Evolutionary conservation across 164 flowering plant genomes (phyloP).

Genomic region (Magnolia kwangsiensis): DNA sequence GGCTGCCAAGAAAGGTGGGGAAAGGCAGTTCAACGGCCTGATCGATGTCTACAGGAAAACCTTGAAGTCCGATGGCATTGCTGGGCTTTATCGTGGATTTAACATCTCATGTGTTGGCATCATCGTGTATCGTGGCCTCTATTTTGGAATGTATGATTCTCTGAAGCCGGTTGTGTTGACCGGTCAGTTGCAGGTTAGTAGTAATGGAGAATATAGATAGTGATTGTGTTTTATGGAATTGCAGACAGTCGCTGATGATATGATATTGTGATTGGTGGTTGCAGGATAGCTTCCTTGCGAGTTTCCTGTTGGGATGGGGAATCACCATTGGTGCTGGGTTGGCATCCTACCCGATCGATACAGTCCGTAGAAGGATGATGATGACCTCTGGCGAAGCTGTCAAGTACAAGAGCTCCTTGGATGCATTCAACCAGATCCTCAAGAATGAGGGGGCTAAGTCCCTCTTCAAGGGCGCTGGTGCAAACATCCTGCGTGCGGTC

Average conservation of each 20-base stretch:
- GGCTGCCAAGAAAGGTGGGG: constrained; percentile 50
- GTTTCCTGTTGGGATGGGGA: constrained; percentile 46
- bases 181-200: constrained; percentile 39
- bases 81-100: constrained; percentile 52
- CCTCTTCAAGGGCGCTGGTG: constrained; percentile 53
- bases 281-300: constrained; percentile 42
- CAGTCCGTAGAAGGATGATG: constrained; percentile 50
- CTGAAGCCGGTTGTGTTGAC: constrained; percentile 44
- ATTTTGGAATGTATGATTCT: constrained; percentile 57
- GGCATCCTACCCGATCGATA: constrained; percentile 45
- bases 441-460: constrained; percentile 45
- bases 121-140: constrained; percentile 44
- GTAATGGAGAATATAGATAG: neutral
- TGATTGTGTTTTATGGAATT: neutral
- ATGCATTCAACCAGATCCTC: constrained; percentile 33
- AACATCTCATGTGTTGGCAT: constrained; percentile 49
- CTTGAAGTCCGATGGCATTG: constrained; percentile 42
- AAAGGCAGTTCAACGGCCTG: constrained; percentile 47
- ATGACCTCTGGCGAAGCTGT: constrained; percentile 50
- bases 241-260: neutral
- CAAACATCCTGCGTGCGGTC: constrained; percentile 46
- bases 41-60: constrained; percentile 53
- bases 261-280: constrained; percentile 12
- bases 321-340: constrained; percentile 51
- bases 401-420: constrained; percentile 44